Conservation (phyloP, 768 basidiomycete genomes). For the Collybia sordida region DNA sequence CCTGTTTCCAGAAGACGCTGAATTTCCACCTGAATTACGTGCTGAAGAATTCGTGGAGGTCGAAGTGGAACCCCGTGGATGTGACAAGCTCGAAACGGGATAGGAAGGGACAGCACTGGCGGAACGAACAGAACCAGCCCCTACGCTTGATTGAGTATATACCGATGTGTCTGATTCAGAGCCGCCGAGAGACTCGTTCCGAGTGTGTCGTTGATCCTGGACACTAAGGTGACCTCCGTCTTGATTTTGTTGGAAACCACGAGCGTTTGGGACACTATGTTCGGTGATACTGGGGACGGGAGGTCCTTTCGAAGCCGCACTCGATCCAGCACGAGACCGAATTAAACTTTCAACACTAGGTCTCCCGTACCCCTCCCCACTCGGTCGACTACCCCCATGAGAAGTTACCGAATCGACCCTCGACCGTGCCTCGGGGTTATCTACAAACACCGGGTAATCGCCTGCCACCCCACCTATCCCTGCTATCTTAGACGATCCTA, state of each 20-base stretch:
- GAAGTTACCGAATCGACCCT: conserved; percentile 3
- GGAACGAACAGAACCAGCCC: conserved; percentile 12
- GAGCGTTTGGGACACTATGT: background rate
- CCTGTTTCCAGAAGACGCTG: conserved; percentile 3
- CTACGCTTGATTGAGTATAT: conserved; percentile 31
- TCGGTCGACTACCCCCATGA: conserved; percentile 2
- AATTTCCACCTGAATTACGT: background rate
- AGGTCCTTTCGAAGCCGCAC: conserved; percentile 12
- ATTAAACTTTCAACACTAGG: background rate
- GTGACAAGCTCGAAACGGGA: background rate
- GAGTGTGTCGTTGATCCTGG: conserved; percentile 7
- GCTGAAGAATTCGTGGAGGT: background rate
- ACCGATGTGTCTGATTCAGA: conserved; percentile 33
- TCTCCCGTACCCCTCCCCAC: conserved; percentile 1
- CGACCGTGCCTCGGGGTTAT: conserved; percentile 10
- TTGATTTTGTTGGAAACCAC: background rate
- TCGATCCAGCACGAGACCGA: conserved; percentile 9
- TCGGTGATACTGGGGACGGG: too few species aligned
- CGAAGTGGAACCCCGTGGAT: background rate
- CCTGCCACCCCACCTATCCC: conserved; percentile 1
- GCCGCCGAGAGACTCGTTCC: conserved; percentile 12
- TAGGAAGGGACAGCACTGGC: background rate
- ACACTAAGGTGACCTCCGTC: background rate
- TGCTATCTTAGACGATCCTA: background rate
- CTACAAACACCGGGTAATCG: conserved; percentile 7